These are phyloP conservation scores for Talaromyces sp. DNA, from an alignment of 2,329 filamentous ascomycete genomes.

Conservation along the genomic window DNA sequence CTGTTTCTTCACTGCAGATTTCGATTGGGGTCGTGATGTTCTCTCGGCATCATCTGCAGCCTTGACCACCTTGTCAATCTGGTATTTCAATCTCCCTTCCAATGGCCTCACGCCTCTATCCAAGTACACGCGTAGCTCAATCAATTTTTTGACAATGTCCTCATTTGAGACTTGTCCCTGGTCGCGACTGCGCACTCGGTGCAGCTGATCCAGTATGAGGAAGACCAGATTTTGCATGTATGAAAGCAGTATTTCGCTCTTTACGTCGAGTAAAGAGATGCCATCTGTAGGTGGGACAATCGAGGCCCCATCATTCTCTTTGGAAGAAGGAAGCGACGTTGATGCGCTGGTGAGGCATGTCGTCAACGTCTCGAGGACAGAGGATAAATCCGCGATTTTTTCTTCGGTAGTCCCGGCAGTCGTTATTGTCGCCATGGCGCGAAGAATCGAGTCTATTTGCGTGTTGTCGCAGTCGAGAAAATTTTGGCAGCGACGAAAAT, in stretches of 20 bases:
- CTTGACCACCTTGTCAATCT: constrained; percentile 90
- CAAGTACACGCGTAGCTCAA: constrained; percentile 84
- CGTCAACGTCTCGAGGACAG: constrained; percentile 30
- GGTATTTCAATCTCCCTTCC: constrained; percentile 87
- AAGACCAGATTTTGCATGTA: constrained; percentile 95
- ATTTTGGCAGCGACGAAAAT: background rate
- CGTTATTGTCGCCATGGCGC: background rate
- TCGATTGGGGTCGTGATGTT: constrained; percentile 20
- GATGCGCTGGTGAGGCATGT: constrained; percentile 30
- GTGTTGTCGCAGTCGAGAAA: background rate
- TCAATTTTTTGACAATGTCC: constrained; percentile 76
- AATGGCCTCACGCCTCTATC: constrained; percentile 88
- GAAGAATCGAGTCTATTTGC: background rate
- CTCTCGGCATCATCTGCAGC: constrained; percentile 60
- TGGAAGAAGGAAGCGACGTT: constrained; percentile 28
- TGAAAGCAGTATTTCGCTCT: constrained; percentile 94
- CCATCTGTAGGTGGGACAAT: constrained; percentile 75
- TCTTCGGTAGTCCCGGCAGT: background rate
- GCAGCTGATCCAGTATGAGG: constrained; percentile 74
- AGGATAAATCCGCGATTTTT: constrained; percentile 16
- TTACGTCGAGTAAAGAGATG: constrained; percentile 89
- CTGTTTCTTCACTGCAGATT: constrained; percentile 21
- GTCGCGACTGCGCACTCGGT: constrained; percentile 41
- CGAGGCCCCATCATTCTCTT: constrained; percentile 50
- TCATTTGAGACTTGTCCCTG: constrained; percentile 40